phyloP scores from a whole-genome alignment of 345 rosid genomes.

The Triadica sebifera region DNA sequence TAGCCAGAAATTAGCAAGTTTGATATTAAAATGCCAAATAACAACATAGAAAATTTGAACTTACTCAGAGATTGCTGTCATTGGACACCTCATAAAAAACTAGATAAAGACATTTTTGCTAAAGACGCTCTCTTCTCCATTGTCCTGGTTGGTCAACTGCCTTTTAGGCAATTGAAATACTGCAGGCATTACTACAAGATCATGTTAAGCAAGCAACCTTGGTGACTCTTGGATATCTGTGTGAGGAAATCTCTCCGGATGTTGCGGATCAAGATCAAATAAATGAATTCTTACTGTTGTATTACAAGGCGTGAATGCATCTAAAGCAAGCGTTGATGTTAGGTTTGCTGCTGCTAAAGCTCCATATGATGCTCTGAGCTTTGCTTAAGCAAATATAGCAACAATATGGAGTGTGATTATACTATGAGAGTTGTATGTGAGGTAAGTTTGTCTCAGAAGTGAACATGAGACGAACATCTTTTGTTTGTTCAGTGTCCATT shows the following conservation, averaged over 20 bases:
- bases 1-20: slow-evolving; percentile 67
- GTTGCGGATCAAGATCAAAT: slow-evolving; percentile 71
- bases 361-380: slow-evolving; percentile 40
- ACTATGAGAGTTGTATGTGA: slow-evolving; percentile 49
- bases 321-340: slow-evolving; percentile 40
- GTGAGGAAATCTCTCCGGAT: slow-evolving; percentile 71
- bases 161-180: slow-evolving; percentile 67
- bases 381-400: slow-evolving; percentile 49
- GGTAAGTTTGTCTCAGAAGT: slow-evolving; percentile 40
- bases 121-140: slow-evolving; percentile 56
- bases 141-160: slow-evolving; percentile 57
- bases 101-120: slow-evolving; percentile 58
- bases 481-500: slow-evolving; percentile 45
- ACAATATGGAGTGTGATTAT: slow-evolving; percentile 46
- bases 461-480: slow-evolving; percentile 44
- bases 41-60: slow-evolving; percentile 57
- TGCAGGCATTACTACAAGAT: slow-evolving; percentile 63
- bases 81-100: slow-evolving; percentile 46
- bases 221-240: slow-evolving; percentile 71
- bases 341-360: slow-evolving; percentile 46
- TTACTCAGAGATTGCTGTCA: slow-evolving; percentile 66
- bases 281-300: slow-evolving; percentile 62
- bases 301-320: slow-evolving; percentile 45
- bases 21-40: slow-evolving; percentile 72
- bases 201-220: slow-evolving; percentile 68